Evolutionary conservation across 2,329 filamentous ascomycete genomes (phyloP).

Genomic region (Cladobotryum protrusum): DNA sequence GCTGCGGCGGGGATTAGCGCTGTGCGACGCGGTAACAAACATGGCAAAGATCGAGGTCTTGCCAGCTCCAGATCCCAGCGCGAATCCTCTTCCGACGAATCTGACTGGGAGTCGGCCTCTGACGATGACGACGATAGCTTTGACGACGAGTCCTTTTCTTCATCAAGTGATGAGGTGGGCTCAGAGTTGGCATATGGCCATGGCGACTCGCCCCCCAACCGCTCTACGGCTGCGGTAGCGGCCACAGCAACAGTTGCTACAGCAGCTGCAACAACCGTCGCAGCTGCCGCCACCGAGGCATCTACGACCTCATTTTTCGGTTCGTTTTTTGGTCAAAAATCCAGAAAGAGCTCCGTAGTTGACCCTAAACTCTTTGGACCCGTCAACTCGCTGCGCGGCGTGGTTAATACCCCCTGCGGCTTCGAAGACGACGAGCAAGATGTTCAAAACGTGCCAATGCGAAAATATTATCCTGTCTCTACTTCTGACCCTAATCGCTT

Average conservation of each 20-base stretch:
- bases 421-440: conserved; percentile 36
- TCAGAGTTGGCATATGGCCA: conserved; percentile 35
- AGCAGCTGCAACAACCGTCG: conserved; percentile 36
- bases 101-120: conserved; percentile 53
- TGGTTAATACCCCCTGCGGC: conserved; percentile 49
- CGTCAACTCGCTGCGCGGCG: conserved; percentile 53
- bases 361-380: conserved; percentile 55
- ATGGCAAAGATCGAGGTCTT: conserved; percentile 30
- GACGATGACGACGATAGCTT: conserved; percentile 32
- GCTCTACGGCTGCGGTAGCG: conserved; percentile 11
- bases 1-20: conserved; percentile 37
- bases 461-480: conserved; percentile 60
- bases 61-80: conserved; percentile 36
- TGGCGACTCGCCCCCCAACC: not conserved
- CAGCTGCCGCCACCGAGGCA: conserved; percentile 26
- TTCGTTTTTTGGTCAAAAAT: conserved; percentile 13
- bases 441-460: conserved; percentile 38
- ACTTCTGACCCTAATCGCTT: conserved; percentile 59
- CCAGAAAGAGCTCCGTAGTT: conserved; percentile 44
- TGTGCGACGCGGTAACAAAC: conserved; percentile 34
- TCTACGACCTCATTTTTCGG: conserved; percentile 9
- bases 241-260: conserved; percentile 27
- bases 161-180: conserved; percentile 31
- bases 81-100: conserved; percentile 38
- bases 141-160: conserved; percentile 18